phyloP scores from a whole-genome alignment of 179 eudicot genomes.

The Silene noctiflora region DNA sequence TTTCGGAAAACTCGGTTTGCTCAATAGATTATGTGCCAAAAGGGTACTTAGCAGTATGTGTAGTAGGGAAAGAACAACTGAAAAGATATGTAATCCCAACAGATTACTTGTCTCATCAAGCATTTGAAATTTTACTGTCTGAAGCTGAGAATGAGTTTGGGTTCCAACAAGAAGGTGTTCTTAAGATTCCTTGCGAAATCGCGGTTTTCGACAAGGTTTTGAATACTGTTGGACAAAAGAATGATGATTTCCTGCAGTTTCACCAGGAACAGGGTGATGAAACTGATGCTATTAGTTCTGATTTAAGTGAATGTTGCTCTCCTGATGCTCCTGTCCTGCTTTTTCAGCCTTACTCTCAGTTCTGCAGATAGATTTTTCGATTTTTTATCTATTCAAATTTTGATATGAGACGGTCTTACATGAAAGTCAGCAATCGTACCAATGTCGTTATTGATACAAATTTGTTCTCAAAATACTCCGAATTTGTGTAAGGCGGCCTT shows the following conservation, averaged over 20 bases:
- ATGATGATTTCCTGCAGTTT: conserved; percentile 8
- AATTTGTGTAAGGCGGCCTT: no score
- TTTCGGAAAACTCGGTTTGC: conserved; percentile 42
- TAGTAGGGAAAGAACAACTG: conserved; percentile 44
- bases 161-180: conserved; percentile 60
- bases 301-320: conserved; percentile 32
- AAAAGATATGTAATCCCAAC: conserved; percentile 59
- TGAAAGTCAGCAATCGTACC: no score
- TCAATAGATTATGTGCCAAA: conserved; percentile 38
- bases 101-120: conserved; percentile 47
- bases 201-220: conserved; percentile 46
- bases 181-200: conserved; percentile 57
- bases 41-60: conserved; percentile 49
- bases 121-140: conserved; percentile 43
- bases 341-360: conserved; percentile 37
- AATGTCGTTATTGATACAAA: no score
- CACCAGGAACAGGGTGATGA: conserved; percentile 4
- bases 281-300: conserved; percentile 19
- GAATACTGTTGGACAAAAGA: conserved; percentile 42
- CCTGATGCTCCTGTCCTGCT: conserved; percentile 33
- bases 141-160: conserved; percentile 74
- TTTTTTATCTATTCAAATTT: not conserved
- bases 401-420: no score
- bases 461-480: no score
- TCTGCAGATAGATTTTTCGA: conserved; percentile 35